Evolutionary conservation across 495 filamentous ascomycete genomes (phyloP).

Genomic region (Recurvomyces mirabilis): DNA sequence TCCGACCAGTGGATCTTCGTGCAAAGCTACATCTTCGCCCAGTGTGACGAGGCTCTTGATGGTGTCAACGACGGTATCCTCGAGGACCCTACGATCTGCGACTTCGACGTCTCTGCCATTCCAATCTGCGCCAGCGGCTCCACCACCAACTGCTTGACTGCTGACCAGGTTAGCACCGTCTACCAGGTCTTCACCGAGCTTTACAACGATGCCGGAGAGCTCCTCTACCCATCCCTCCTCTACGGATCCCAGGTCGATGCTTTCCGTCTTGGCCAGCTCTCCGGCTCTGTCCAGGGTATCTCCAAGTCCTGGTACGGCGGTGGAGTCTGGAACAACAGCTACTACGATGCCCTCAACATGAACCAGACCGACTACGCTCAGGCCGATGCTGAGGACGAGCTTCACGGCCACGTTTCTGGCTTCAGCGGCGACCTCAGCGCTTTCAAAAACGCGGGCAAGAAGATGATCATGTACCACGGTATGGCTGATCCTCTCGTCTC

Average conservation of each 20-base stretch:
- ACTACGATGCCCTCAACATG: constrained; percentile 36
- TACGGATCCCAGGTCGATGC: constrained; percentile 18
- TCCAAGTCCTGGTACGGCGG: constrained; percentile 35
- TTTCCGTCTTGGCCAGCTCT: constrained; percentile 8
- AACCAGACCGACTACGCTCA: constrained; percentile 33
- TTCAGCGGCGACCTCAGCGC: constrained; percentile 32
- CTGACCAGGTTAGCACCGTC: constrained; percentile 14
- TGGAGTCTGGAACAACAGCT: constrained; percentile 40
- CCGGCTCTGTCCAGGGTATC: constrained; percentile 11
- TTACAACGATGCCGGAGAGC: constrained; percentile 16
- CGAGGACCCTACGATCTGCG: constrained; percentile 25
- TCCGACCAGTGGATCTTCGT: constrained; percentile 20
- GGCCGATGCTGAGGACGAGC: constrained; percentile 27
- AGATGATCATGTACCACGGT: constrained; percentile 28
- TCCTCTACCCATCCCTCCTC: constrained; percentile 26
- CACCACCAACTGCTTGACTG: constrained; percentile 21
- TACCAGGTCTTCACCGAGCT: constrained; percentile 11
- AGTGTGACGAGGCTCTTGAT: constrained; percentile 22
- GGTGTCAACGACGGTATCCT: constrained; percentile 24
- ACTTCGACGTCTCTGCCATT: constrained; percentile 17
- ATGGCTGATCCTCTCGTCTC: constrained; percentile 21
- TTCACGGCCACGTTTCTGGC: constrained; percentile 41
- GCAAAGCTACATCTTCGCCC: constrained; percentile 20
- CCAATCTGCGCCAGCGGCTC: constrained; percentile 11
- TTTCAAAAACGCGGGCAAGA: constrained; percentile 20